phyloP scores from a whole-genome alignment of 768 basidiomycete genomes.

The Phallus indusiatus region DNA sequence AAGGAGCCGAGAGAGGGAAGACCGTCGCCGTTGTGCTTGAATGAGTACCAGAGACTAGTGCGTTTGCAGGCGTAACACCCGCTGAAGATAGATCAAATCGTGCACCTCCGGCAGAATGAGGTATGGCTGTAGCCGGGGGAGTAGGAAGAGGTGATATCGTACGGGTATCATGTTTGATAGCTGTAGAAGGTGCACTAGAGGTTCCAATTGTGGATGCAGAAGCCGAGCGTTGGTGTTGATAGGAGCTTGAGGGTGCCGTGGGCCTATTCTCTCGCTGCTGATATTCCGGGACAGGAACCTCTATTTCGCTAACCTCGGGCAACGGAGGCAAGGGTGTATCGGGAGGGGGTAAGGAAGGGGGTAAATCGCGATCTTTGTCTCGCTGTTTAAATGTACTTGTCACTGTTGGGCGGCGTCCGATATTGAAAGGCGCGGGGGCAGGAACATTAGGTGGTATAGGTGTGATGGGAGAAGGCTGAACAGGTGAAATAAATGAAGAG shows the following conservation, averaged over 20 bases:
- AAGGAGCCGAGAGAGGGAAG: neutral
- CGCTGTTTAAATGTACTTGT: neutral
- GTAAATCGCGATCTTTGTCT: neutral
- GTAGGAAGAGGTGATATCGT: neutral
- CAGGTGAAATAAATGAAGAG: neutral
- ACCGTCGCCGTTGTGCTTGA: neutral
- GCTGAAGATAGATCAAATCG: neutral
- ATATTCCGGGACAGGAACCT: neutral
- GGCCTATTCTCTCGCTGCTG: neutral
- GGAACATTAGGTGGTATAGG: constrained; percentile 6
- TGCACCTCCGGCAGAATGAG: neutral
- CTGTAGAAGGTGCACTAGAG: neutral
- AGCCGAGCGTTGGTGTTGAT: neutral
- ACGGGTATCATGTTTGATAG: neutral
- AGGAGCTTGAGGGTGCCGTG: neutral
- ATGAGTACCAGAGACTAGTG: neutral
- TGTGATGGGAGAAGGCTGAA: neutral
- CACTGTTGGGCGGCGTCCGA: neutral
- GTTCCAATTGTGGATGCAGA: neutral
- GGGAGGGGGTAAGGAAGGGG: neutral
- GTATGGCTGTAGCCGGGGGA: neutral
- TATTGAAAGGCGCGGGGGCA: constrained; percentile 1
- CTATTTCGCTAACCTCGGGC: neutral
- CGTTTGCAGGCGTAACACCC: no score
- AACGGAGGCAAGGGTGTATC: neutral